Evolutionary conservation across 2,329 filamentous ascomycete genomes (phyloP).

Genomic region (Xylogone sp.): DNA sequence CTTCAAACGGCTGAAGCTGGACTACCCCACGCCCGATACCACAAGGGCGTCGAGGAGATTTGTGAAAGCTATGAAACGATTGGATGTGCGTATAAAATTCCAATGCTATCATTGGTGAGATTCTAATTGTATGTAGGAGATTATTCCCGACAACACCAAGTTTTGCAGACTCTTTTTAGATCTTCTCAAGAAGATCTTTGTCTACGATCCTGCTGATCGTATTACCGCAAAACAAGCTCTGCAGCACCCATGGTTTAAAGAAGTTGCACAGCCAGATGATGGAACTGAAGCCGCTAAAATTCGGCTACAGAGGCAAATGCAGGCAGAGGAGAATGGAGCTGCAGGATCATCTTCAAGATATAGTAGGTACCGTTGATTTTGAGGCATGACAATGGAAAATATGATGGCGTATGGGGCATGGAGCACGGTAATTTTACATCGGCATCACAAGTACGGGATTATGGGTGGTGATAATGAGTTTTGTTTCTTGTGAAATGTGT

Average conservation of each 20-base stretch:
- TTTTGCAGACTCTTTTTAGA: constrained; percentile 63
- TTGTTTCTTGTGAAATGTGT: constrained; percentile 8
- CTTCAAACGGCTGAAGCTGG: constrained; percentile 62
- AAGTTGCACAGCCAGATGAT: constrained; percentile 59
- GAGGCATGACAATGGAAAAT: constrained; percentile 18
- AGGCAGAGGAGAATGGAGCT: constrained; percentile 13
- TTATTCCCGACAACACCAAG: constrained; percentile 55
- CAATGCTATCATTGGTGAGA: neutral
- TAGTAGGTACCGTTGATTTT: constrained; percentile 22
- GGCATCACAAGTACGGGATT: constrained; percentile 13
- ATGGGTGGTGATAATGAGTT: constrained; percentile 20
- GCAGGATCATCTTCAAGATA: constrained; percentile 13
- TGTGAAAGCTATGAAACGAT: constrained; percentile 68
- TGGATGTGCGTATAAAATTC: constrained; percentile 46
- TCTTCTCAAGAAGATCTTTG: constrained; percentile 62
- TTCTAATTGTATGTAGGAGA: constrained; percentile 47
- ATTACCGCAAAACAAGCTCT: constrained; percentile 65
- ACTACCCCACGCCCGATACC: constrained; percentile 62
- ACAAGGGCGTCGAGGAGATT: constrained; percentile 62
- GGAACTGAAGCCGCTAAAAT: constrained; percentile 67
- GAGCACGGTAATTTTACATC: constrained; percentile 16
- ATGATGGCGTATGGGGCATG: constrained; percentile 25
- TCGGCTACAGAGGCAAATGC: constrained; percentile 31
- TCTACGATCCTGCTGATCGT: constrained; percentile 61
- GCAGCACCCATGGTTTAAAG: constrained; percentile 66